A percentile compares a stretch with the other conserved stretches of the same genome.
These are phyloP conservation scores for Coemansia sp. DNA, from an alignment of 192 early-diverging fungal genomes.

Conservation along the genomic window DNA sequence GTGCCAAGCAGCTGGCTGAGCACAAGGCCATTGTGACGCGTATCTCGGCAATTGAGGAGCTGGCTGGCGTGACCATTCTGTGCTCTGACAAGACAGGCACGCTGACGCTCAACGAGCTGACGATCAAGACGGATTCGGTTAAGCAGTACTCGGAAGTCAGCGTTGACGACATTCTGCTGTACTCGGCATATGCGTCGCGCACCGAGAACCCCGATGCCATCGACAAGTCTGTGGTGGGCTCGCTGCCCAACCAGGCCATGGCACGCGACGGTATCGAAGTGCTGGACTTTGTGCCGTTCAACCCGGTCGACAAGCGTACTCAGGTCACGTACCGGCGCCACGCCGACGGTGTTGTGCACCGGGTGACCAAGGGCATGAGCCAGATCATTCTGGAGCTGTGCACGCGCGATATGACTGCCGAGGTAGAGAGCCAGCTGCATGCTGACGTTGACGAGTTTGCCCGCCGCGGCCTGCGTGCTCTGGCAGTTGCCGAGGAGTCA, in stretches of 20 bases:
- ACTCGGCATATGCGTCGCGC: constrained; percentile 74
- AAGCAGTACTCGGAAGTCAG: constrained; percentile 65
- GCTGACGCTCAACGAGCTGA: constrained; percentile 83
- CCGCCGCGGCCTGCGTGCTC: constrained; percentile 65
- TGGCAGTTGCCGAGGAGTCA: constrained; percentile 71
- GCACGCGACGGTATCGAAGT: constrained; percentile 67
- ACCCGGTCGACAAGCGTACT: constrained; percentile 76
- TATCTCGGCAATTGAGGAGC: constrained; percentile 77
- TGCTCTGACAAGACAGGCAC: constrained; percentile 96
- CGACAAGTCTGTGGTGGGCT: constrained; percentile 71
- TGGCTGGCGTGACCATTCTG: constrained; percentile 78
- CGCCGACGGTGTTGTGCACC: constrained; percentile 62
- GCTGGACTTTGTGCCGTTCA: constrained; percentile 69
- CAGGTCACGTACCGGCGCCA: constrained; percentile 67
- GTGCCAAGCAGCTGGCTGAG: constrained; percentile 77
- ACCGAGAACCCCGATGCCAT: constrained; percentile 78
- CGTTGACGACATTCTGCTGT: constrained; percentile 61
- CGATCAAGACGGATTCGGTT: constrained; percentile 67
- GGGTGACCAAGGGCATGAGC: constrained; percentile 74
- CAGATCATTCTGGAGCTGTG: constrained; percentile 70
- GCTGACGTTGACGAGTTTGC: constrained; percentile 70
- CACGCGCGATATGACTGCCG: constrained; percentile 67
- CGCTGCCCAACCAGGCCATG: constrained; percentile 55
- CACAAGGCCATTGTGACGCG: constrained; percentile 81
- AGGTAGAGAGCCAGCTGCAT: constrained; percentile 58